These are phyloP conservation scores for Magnolia kwangsiensis DNA, from an alignment of 164 flowering plant species.

Conservation along the genomic window DNA sequence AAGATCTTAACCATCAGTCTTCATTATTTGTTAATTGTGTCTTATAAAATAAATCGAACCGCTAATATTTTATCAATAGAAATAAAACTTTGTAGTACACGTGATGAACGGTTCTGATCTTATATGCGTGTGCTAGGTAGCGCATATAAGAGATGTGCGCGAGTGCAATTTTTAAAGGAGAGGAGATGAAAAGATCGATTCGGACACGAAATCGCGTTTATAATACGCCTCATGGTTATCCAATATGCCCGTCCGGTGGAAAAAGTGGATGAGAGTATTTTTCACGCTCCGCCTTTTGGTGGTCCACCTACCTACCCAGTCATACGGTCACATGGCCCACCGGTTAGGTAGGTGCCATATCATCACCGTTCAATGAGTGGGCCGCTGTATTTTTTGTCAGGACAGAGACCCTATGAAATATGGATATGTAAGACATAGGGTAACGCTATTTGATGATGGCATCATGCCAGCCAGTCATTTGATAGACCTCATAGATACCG, in stretches of 20 bases:
- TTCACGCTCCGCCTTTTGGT: not conserved
- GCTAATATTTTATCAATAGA: no score
- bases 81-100: no score
- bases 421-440: no score
- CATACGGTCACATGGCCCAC: not conserved
- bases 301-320: not conserved
- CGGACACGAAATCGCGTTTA: not conserved
- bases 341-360: no score
- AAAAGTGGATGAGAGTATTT: not conserved
- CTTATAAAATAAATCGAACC: no score
- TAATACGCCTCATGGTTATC: not conserved
- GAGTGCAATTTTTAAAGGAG: no score
- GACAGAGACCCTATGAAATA: no score
- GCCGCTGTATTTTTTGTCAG: not conserved
- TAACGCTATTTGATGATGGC: not conserved
- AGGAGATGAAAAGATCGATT: not conserved
- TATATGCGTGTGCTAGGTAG: no score
- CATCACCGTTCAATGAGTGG: not conserved
- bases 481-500: not conserved
- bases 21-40: no score
- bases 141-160: no score
- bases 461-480: not conserved
- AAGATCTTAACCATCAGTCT: no score
- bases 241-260: not conserved
- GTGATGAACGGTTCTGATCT: no score